phyloP scores from a whole-genome alignment of 2,329 filamentous ascomycete species.

The Ambrosiella beaveri region DNA sequence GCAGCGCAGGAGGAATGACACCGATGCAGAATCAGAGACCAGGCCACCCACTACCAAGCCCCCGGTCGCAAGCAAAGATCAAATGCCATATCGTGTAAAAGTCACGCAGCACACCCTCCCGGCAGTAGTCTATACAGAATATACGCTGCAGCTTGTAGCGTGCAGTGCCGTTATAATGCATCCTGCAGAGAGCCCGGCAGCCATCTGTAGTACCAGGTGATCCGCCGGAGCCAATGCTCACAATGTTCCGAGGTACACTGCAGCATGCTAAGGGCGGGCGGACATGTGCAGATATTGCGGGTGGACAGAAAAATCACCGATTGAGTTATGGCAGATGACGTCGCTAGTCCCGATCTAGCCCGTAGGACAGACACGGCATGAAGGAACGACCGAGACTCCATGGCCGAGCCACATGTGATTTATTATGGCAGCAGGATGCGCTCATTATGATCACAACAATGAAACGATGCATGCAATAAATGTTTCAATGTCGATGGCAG shows the following conservation, averaged over 20 bases:
- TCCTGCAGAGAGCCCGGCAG: background rate
- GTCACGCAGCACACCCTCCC: background rate
- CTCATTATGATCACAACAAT: background rate
- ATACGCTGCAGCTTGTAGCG: background rate
- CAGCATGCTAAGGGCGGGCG: too few species aligned
- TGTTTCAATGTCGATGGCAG: background rate
- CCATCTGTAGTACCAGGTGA: background rate
- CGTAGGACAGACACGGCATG: background rate
- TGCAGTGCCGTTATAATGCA: background rate
- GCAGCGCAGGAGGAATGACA: background rate
- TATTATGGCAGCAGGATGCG: background rate
- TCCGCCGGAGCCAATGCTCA: background rate
- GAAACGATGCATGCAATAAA: background rate
- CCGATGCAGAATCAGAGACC: background rate
- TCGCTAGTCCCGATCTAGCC: background rate
- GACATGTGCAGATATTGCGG: background rate
- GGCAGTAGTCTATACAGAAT: background rate
- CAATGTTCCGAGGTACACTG: too few species aligned
- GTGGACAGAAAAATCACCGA: background rate
- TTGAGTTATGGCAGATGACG: background rate
- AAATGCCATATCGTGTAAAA: background rate
- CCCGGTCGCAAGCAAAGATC: background rate
- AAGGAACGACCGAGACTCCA: background rate
- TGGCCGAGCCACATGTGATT: background rate
- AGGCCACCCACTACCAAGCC: background rate